Base-by-base conservation (phyloP, 1,139 yeast species). In the Geotrichum australiense region DNA sequence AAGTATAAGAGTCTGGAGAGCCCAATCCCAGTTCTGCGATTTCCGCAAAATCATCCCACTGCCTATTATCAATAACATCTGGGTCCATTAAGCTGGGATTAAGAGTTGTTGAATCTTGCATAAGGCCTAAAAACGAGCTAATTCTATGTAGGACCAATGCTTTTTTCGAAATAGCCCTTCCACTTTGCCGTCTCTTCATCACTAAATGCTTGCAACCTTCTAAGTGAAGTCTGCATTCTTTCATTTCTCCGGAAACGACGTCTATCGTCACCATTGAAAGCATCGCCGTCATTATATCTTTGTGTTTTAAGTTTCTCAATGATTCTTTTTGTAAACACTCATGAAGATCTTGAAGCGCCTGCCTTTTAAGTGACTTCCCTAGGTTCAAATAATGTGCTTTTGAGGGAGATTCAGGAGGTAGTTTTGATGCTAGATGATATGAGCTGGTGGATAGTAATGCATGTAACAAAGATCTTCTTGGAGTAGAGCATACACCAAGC, bases 221-320 rank as follows among this genome's bases (percentile, higher is more conserved):
- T 43, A 86, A 68, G 60, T 85, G 84, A 46, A 78, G 72, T 48
- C 78, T 77, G 53, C 94, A 84, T 52, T 84, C 94, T 47, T 81
- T 80, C 93, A 83, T 84, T 1, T 93, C 80, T 1, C 96, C 95
- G 84, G 94, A 82, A 6, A 84, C 91, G 44, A 84, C 79, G 63
- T 86, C 95, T 43, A 86, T 85, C 18, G 89, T 78, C 39, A 80
- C 84, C 94, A 86, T 84, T 2, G 93, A 79, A 63, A 86, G 70
- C 16, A 85, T 80, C 0, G 94, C 93, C 39, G 87, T 82, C 27
- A 86, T 63, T 4, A 85, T 84, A 57, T 86, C 95, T 57, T 86
- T 85, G 59, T 85, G 85, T 57, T 82, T 80, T 8, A 34, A 25
- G 7, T 37, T 38, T 16, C 35, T 22, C 10, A 37, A 27, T 8